Evolutionary conservation across 306 rosid genomes (phyloP).

Genomic region (Benincasa hispida): DNA sequence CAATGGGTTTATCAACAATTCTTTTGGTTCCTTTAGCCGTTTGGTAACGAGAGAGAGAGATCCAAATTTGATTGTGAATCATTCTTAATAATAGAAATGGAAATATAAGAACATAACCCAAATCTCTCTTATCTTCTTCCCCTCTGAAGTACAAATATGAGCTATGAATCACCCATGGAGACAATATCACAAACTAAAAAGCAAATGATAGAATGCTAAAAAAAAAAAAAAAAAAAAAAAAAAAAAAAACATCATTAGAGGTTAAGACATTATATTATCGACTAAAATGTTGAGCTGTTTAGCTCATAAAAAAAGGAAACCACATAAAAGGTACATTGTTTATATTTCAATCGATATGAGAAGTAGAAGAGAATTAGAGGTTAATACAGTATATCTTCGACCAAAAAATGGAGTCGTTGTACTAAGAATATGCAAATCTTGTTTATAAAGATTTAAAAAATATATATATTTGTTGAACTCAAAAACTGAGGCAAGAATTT

Average conservation of each 20-base stretch:
- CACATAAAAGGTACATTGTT: background rate
- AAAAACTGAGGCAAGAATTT: no score
- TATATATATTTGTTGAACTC: no score
- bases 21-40: constrained; percentile 7
- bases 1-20: constrained; percentile 18
- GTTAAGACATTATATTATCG: no score
- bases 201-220: no score
- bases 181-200: constrained; percentile 12
- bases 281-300: no score
- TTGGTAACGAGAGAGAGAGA: constrained; percentile 21
- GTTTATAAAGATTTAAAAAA: no score
- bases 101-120: constrained; percentile 10
- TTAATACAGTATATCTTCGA: no score
- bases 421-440: no score
- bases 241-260: background rate
- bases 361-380: no score
- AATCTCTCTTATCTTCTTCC: constrained; percentile 10
- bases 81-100: constrained; percentile 10
- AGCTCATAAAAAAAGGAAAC: no score
- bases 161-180: constrained; percentile 20
- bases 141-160: constrained; percentile 3
- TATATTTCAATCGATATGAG: background rate
- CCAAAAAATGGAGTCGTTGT: no score
- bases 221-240: background rate
- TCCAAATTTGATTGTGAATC: constrained; percentile 27